These are phyloP conservation scores for Trichoderma endophyticum DNA, from an alignment of 2,329 filamentous ascomycete genomes.

Conservation along the genomic window DNA sequence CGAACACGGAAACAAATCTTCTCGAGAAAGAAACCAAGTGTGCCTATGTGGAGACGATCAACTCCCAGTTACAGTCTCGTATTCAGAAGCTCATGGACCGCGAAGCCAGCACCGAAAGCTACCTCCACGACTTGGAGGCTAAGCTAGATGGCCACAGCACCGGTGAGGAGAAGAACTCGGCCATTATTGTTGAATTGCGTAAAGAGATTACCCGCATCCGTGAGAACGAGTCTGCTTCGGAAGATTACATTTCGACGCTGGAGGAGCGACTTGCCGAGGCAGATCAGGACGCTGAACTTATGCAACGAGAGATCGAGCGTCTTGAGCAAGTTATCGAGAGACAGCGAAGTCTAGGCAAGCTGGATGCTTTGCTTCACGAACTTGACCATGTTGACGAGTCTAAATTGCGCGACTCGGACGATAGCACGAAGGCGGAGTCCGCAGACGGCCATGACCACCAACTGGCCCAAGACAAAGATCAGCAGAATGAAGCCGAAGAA, in stretches of 20 bases:
- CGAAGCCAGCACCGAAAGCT: constrained; percentile 86
- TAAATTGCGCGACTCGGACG: constrained; percentile 36
- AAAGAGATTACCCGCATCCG: constrained; percentile 86
- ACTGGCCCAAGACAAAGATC: constrained; percentile 54
- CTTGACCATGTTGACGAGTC: constrained; percentile 72
- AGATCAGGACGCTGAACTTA: constrained; percentile 91
- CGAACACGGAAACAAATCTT: constrained; percentile 78
- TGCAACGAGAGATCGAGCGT: constrained; percentile 94
- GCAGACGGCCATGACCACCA: constrained; percentile 50
- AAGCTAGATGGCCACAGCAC: constrained; percentile 87
- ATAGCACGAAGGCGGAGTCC: constrained; percentile 39
- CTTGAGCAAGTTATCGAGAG: constrained; percentile 94
- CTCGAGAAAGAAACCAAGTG: constrained; percentile 93
- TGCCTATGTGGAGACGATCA: constrained; percentile 88
- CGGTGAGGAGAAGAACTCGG: constrained; percentile 88
- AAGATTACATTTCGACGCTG: constrained; percentile 95
- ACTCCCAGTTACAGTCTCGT: constrained; percentile 80
- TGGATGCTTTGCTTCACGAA: constrained; percentile 89
- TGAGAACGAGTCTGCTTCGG: constrained; percentile 84
- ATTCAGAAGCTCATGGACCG: constrained; percentile 92
- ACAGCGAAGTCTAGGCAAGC: constrained; percentile 88
- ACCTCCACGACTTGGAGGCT: constrained; percentile 85
- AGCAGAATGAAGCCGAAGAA: constrained; percentile 44
- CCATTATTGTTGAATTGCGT: constrained; percentile 79
- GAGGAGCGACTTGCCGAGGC: constrained; percentile 94